Conservation (phyloP, 2,329 filamentous ascomycete species). For the Colletotrichum liriopes region DNA sequence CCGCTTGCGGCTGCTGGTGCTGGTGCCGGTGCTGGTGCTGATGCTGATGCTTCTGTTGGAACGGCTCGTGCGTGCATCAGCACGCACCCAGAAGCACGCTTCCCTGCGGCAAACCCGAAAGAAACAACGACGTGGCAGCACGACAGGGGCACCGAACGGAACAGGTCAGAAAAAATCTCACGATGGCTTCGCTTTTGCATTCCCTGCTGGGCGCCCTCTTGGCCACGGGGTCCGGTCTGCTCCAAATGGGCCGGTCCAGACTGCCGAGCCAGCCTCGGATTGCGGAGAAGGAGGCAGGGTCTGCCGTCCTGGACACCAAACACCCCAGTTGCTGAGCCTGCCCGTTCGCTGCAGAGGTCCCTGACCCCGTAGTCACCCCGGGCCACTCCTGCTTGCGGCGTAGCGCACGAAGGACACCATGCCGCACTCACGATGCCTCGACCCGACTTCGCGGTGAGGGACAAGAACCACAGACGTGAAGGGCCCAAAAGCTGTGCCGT, state of each 20-base stretch:
- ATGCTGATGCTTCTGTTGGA: neutral
- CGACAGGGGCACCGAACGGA: conserved; percentile 11
- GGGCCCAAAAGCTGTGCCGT: neutral
- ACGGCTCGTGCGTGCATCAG: conserved; percentile 7
- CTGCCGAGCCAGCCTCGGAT: conserved; percentile 21
- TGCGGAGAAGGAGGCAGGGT: conserved; percentile 36
- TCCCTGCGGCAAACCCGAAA: conserved; percentile 33
- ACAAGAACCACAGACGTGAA: neutral
- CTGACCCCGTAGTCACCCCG: conserved; percentile 22
- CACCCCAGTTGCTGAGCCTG: conserved; percentile 18
- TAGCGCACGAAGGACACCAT: conserved; percentile 28
- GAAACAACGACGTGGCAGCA: conserved; percentile 36
- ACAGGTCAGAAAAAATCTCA: conserved; percentile 28
- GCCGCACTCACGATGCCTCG: conserved; percentile 6
- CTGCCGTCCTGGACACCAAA: neutral
- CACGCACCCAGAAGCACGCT: neutral
- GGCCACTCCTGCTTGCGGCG: conserved; percentile 24
- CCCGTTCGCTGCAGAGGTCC: conserved; percentile 2
- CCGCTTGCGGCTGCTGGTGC: neutral
- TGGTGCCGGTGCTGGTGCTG: neutral
- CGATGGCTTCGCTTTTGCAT: conserved; percentile 41
- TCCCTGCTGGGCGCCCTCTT: conserved; percentile 18
- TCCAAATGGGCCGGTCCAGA: conserved; percentile 38
- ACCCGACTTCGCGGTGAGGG: neutral
- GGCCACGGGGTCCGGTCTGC: conserved; percentile 25